Evolutionary conservation across 1,139 yeast species (phyloP), one percentile per base, ranked within the genome.

Genomic region (Yamadazyma siamensis): DNA sequence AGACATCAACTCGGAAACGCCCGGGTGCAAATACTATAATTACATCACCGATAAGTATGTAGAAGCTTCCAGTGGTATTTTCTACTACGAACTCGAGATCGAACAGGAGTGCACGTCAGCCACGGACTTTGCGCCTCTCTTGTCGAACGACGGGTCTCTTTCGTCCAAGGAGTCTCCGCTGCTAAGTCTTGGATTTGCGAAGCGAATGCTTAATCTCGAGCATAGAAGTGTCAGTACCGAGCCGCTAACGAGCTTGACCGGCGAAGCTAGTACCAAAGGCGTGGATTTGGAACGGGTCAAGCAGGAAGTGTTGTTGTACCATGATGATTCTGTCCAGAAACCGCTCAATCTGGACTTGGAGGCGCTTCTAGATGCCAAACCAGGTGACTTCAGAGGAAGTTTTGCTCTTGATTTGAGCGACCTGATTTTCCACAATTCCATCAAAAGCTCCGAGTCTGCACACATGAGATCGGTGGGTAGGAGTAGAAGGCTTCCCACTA

Each of bases 381-480:
- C 71, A 2, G 71, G 71, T 5, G 65, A 58, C 21, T 50, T 65
- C 30, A 54, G 50, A 28, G 73, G 71, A 2, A 65, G 71, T 39
- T 64, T 56, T 46, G 73, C 71, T 0, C 54, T 67, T 13, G 65
- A 59, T 43, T 63, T 64, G 40, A 67, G 65, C 31, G 69, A 65
- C 35, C 62, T 62, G 47, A 46, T 54, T 8, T 67, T 68, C 26
- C 56, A 65, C 36, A 67, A 65, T 35, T 63, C 73, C 4, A 47
- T 56, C 26, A 64, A 61, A 33, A 47, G 47, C 6, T 44, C 54
- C 4, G 70, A 65, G 26, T 52, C 61, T 4, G 39, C 41, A 4
- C 44, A 40, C 13, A 56, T 62, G 59, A n/a, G n/a, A n/a, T n/a
- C n/a, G n/a, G n/a, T n/a, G n/a, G n/a, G n/a, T n/a, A n/a, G n/a